Evolutionary conservation across 2,329 filamentous ascomycete genomes (phyloP).

Genomic region (Parafenestella ontariensis): DNA sequence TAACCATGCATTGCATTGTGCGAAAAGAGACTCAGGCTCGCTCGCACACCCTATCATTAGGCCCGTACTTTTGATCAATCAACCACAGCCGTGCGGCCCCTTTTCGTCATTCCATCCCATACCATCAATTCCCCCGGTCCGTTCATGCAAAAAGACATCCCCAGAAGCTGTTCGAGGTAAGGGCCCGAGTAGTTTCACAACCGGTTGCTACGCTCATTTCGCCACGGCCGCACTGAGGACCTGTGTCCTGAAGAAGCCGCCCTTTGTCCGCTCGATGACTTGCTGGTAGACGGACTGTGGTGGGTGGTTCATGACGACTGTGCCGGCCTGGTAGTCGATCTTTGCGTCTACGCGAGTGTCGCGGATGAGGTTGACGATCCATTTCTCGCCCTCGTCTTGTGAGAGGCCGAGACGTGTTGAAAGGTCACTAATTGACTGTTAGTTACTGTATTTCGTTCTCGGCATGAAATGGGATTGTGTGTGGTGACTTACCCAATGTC

Average conservation of each 20-base stretch:
- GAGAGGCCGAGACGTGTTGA: conserved; percentile 89
- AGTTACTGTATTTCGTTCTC: conserved; percentile 6
- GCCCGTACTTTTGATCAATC: background rate
- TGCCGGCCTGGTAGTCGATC: conserved; percentile 99
- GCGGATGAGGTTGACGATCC: conserved; percentile 99
- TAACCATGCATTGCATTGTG: background rate
- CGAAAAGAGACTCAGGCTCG: background rate
- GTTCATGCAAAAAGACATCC: no score
- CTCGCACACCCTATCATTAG: background rate
- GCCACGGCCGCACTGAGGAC: conserved; percentile 73
- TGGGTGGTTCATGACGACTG: conserved; percentile 99
- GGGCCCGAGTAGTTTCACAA: background rate
- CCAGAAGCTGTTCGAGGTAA: background rate
- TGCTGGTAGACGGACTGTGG: conserved; percentile 99
- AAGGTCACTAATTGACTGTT: conserved; percentile 67
- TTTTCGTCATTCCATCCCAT: background rate
- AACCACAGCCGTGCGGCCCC: background rate
- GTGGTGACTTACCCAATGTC: conserved; percentile 78
- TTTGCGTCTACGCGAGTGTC: conserved; percentile 98
- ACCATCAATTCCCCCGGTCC: no score
- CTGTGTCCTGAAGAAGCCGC: conserved; percentile 97
- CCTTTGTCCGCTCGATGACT: conserved; percentile 98
- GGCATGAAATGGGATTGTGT: background rate
- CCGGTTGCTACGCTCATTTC: conserved; percentile 48
- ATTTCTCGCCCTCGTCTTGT: conserved; percentile 97